Evolutionary conservation across 2,329 filamentous ascomycete species (phyloP).

Genomic region (Trichoderma guizhouense): DNA sequence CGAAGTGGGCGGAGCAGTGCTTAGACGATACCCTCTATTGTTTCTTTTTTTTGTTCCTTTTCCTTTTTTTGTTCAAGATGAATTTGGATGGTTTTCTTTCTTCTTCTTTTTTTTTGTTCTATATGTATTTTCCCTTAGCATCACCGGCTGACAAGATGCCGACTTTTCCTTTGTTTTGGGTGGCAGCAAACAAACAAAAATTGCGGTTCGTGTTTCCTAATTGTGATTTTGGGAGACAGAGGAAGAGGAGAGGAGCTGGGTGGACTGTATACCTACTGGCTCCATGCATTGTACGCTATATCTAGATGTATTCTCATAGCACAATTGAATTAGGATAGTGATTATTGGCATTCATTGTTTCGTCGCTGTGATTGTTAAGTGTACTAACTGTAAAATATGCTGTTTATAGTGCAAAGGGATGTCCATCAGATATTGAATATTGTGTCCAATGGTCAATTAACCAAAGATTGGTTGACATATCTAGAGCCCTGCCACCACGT

Average conservation of each 20-base stretch:
- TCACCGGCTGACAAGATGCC: neutral
- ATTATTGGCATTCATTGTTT: neutral
- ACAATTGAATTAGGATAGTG: neutral
- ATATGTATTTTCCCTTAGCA: neutral
- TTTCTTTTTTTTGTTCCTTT: neutral
- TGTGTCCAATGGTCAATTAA: too few relatives aligned
- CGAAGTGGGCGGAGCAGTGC: neutral
- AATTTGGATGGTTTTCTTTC: neutral
- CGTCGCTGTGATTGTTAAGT: too few relatives aligned
- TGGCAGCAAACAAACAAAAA: neutral
- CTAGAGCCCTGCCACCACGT: neutral
- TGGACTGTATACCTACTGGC: neutral
- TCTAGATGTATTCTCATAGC: neutral
- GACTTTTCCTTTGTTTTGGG: neutral
- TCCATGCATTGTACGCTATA: neutral
- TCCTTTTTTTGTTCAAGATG: neutral
- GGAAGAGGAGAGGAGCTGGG: neutral
- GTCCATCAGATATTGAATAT: too few relatives aligned
- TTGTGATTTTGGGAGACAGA: neutral
- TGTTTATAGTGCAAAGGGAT: too few relatives aligned
- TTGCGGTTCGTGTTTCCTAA: neutral
- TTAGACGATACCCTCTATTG: conserved; percentile 15
- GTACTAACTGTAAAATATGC: too few relatives aligned
- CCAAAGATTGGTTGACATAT: too few relatives aligned
- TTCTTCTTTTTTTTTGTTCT: neutral